A percentile compares a stretch with the other conserved stretches of the same genome.
Evolutionary conservation across 164 flowering plant species (phyloP).

Genomic region (grape (Vitis vinifera)): DNA sequence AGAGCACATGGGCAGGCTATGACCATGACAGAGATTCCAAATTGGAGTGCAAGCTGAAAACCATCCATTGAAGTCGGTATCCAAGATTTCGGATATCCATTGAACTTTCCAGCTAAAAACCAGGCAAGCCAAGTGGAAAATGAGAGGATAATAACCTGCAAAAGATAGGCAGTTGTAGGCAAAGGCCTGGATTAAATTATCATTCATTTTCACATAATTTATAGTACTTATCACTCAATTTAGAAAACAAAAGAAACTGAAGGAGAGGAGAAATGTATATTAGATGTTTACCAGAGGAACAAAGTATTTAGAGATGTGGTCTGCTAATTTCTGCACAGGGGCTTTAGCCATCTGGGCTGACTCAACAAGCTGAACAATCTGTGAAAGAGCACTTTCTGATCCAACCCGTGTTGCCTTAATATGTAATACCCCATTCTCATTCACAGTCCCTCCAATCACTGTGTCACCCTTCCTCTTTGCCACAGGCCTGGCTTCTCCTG

Average conservation of each 20-base stretch:
- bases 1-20: slow-evolving; percentile 97
- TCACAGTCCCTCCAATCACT: slow-evolving; percentile 90
- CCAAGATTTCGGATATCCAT: slow-evolving; percentile 76
- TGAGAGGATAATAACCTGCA: slow-evolving; percentile 70
- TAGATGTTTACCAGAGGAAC: slow-evolving; percentile 69
- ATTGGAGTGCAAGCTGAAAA: slow-evolving; percentile 91
- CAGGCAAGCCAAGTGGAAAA: slow-evolving; percentile 78
- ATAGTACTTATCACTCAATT: too few species aligned
- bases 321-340: slow-evolving; percentile 92
- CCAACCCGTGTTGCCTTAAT: slow-evolving; percentile 80
- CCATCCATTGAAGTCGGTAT: slow-evolving; percentile 82
- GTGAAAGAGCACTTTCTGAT: slow-evolving; percentile 83
- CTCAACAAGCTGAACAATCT: slow-evolving; percentile 86
- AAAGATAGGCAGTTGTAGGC: background rate
- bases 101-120: slow-evolving; percentile 75
- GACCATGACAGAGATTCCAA: slow-evolving; percentile 93
- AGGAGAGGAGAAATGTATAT: background rate
- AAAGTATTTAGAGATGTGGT: slow-evolving; percentile 78
- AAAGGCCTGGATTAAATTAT: background rate
- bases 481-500: slow-evolving; percentile 83
- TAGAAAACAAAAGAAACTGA: too few species aligned
- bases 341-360: slow-evolving; percentile 98
- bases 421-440: slow-evolving; percentile 81
- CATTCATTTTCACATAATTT: too few species aligned
- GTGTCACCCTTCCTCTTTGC: slow-evolving; percentile 72